These are phyloP conservation scores for Alternaria solani DNA, from an alignment of 2,329 filamentous ascomycete genomes.

Conservation along the genomic window DNA sequence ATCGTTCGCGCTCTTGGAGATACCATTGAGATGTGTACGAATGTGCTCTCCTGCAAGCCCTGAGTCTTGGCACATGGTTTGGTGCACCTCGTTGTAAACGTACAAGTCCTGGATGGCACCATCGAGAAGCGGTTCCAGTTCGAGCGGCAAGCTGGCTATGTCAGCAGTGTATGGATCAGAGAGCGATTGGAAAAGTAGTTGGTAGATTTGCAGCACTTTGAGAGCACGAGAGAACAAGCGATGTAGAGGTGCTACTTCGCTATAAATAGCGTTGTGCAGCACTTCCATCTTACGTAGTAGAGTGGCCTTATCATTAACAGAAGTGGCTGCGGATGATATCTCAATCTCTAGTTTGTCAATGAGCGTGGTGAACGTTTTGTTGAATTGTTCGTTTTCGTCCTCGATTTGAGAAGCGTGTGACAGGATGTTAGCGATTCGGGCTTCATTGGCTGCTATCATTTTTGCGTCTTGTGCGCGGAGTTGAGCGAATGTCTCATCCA, in stretches of 20 bases:
- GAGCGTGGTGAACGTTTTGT: conserved; percentile 12
- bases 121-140: conserved; percentile 11
- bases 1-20: conserved; percentile 12
- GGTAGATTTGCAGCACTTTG: conserved; percentile 18
- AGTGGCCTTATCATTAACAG: conserved; percentile 6
- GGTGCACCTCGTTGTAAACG: conserved; percentile 14
- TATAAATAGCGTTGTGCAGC: conserved; percentile 15
- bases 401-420: conserved; percentile 12
- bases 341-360: conserved; percentile 19
- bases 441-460: conserved; percentile 6
- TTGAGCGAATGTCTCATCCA: conserved; percentile 10
- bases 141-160: conserved; percentile 7
- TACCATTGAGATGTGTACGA: conserved; percentile 12
- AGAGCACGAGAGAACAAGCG: conserved; percentile 13
- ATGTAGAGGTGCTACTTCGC: conserved; percentile 22
- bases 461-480: conserved; percentile 11
- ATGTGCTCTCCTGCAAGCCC: conserved; percentile 17
- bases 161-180: neutral
- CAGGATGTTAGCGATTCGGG: neutral
- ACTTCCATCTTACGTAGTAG: conserved; percentile 13
- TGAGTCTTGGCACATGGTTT: conserved; percentile 1
- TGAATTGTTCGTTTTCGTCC: conserved; percentile 18
- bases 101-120: conserved; percentile 15
- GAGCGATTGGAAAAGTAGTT: conserved; percentile 13
- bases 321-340: conserved; percentile 3